Base-by-base conservation (phyloP, 805 yeast species). In the Yamadazyma scolyti region DNA sequence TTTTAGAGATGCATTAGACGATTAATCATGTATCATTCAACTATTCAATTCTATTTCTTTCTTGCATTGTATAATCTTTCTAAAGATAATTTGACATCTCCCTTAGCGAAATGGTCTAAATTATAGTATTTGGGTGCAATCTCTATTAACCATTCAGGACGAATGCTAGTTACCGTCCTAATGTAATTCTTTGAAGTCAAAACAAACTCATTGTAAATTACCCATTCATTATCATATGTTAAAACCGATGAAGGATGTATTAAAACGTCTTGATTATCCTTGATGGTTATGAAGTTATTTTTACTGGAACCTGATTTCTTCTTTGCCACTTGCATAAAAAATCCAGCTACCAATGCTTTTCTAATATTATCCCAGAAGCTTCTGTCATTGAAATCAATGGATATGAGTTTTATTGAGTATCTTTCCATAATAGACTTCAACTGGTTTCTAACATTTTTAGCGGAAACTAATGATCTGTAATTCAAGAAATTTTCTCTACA, bases 311-410 rank as follows among this genome's bases (percentile, higher is more conserved):
- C 79, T n/a, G 83, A 75, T 64, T 77, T 78, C 67, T 85, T 86
- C 65, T 89, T 93, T 20, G 97, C 97, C 33, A 85, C 95, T 65
- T 93, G 98, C 97, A 93, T 89, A 68, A 93, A 93, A 58, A 88
- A 89, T 2, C 98, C 98, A n/a, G 86, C 75, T 4, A 86, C 73
- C 36, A 93, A 61, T 0, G 97, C 96, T 56, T 82, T 84, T 35
- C 95, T 73, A 42, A 93, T 79, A 48, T 86, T 82, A 46, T 74
- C 79, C 57, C 79, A 81, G 61, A 85, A 88, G 24, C 54, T 52
- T 30, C 74, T 75, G 40, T 71, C 67, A 48, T 78, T 80, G 32
- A 40, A 52, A 23, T 82, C 79, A 2, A 87, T 80, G 28, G 87
- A 75, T 37, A 73, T 69, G 33, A 93, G 60, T 35, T 79, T 85